Conservation (phyloP, 2,329 filamentous ascomycete species). For the Shiraia sp. region DNA sequence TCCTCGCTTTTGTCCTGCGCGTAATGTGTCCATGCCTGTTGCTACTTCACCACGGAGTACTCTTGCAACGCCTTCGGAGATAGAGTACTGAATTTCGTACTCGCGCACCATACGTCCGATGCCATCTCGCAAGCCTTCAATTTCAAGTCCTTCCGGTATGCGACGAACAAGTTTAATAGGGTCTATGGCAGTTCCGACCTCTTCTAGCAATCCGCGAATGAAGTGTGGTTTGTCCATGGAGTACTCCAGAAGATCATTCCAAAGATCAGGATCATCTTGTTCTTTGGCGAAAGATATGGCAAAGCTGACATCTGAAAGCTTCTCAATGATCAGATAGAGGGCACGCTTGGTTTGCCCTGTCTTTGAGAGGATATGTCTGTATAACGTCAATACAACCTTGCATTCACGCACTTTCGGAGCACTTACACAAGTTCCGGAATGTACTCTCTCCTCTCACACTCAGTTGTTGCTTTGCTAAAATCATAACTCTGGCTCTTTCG, state of each 20-base stretch:
- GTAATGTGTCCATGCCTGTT: constrained; percentile 76
- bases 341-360: constrained; percentile 93
- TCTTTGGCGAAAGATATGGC: constrained; percentile 95
- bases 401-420: not conserved
- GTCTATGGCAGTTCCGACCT: constrained; percentile 91
- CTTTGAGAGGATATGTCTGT: constrained; percentile 81
- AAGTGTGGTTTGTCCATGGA: constrained; percentile 98
- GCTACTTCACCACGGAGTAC: constrained; percentile 88
- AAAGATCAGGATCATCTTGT: constrained; percentile 87
- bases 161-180: constrained; percentile 86
- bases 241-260: constrained; percentile 93
- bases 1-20: constrained; percentile 77
- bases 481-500: constrained; percentile 83
- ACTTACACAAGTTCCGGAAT: constrained; percentile 82
- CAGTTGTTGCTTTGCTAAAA: constrained; percentile 75
- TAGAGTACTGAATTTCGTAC: constrained; percentile 92
- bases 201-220: constrained; percentile 87
- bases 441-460: constrained; percentile 81
- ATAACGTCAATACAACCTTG: constrained; percentile 7
- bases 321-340: constrained; percentile 88
- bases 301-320: constrained; percentile 86
- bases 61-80: constrained; percentile 84
- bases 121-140: constrained; percentile 86
- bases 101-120: constrained; percentile 91
- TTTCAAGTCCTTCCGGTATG: constrained; percentile 91